Base-by-base conservation (phyloP, 768 basidiomycete genomes). In the Tricholomella constricta region DNA sequence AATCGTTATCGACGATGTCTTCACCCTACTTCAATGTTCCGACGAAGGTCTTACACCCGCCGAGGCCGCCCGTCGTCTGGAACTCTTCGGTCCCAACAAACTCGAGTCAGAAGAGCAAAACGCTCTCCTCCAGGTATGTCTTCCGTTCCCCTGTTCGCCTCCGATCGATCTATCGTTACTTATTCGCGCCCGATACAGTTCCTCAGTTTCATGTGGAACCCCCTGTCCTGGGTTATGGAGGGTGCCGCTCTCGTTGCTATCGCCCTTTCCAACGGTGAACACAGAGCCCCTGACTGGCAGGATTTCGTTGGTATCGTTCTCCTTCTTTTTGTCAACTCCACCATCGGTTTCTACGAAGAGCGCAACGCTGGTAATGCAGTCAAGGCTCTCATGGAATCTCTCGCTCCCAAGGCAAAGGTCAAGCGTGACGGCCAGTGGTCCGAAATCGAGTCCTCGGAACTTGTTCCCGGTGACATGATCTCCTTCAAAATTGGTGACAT, bases 211-310 rank as follows among this genome's bases (percentile, higher is more conserved):
- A 98, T 98, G 96, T 98, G 96, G 96, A 98, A 98, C 76, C 96
- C 96, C 38, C 79, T 98, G 11, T 98, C 96, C 29, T 98, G 96
- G 96, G 96, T 98, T 72, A 98, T 98, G 96, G 96, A 98, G 73
- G 94, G 88, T 57, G 94, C 94, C 34, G 91, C 92, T 7, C 79
- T 94, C 26, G 93, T 94, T 60, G 95, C 96, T 43, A 98, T 98
- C 69, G 94, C 84, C 36, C 84, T 98, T 26, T 97, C 96, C 51
- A 98, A 98, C 72, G 96, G 96, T 72, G 85, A 86, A 62, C 75
- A 78, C 51, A 76, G 79, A 49, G 84, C 95, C 25, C 96, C 96
- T 17, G 95, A 98, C 67, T 98, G 96, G 96, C 78, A 91, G 68
- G 96, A 98, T 78, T 98, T 98, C 75, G 82, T 90, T 73, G 96